Conservation (phyloP, 148 eudicot genomes). For the Silene uniflora region DNA sequence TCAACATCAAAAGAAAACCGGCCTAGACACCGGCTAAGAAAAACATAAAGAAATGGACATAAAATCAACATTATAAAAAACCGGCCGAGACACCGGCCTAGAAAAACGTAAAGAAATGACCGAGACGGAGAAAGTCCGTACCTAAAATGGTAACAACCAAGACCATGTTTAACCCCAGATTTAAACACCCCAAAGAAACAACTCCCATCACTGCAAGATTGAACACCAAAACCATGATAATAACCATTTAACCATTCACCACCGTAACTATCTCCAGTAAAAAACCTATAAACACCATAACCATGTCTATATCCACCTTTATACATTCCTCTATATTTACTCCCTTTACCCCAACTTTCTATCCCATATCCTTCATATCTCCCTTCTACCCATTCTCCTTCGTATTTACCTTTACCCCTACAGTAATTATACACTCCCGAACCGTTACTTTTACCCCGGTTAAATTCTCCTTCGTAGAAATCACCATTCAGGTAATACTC, state of each 20-base stretch:
- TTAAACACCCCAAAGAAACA: constrained; percentile 73
- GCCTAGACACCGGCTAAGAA: background rate
- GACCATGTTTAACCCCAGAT: constrained; percentile 77
- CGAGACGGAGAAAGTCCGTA: constrained; percentile 6
- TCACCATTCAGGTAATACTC: constrained; percentile 83
- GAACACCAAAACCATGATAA: constrained; percentile 76
- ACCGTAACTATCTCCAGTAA: constrained; percentile 66
- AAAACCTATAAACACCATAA: constrained; percentile 71
- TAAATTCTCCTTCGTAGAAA: constrained; percentile 81
- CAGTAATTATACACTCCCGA: constrained; percentile 76
- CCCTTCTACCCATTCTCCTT: constrained; percentile 96
- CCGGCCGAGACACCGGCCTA: no score
- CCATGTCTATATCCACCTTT: constrained; percentile 75
- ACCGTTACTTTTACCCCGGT: constrained; percentile 76
- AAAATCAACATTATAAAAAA: background rate
- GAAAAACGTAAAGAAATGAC: no score
- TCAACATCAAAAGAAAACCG: no score
- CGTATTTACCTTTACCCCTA: constrained; percentile 64
- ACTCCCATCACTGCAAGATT: constrained; percentile 84
- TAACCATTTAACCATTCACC: constrained; percentile 90
- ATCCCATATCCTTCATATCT: constrained; percentile 84
- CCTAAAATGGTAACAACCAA: constrained; percentile 92
- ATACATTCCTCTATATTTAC: constrained; percentile 74
- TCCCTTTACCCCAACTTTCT: constrained; percentile 88
- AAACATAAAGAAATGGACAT: background rate